These are phyloP conservation scores for Ceratobasidium sp. DNA, from an alignment of 1,284 basidiomycete genomes.

Conservation along the genomic window DNA sequence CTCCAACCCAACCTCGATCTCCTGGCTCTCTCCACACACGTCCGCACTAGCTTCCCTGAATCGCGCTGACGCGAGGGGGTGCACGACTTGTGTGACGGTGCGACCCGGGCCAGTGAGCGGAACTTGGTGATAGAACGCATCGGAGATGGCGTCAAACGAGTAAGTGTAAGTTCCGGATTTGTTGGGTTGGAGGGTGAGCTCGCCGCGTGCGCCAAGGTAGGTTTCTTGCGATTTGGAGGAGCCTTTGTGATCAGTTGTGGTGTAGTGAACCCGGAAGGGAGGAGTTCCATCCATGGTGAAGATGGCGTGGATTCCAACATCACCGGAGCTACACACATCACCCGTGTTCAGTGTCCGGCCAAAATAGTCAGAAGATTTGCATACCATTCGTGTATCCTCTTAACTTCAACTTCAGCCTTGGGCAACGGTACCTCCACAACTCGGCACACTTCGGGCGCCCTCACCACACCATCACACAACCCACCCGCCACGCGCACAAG, in stretches of 20 bases:
- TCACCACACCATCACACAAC: constrained; percentile 81
- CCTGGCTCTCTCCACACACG: constrained; percentile 77
- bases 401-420: constrained; percentile 86
- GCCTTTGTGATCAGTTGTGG: constrained; percentile 74
- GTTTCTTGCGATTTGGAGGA: constrained; percentile 67
- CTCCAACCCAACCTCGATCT: constrained; percentile 77
- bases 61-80: constrained; percentile 83
- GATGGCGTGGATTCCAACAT: constrained; percentile 89
- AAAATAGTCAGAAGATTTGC: constrained; percentile 46
- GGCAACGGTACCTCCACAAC: constrained; percentile 81
- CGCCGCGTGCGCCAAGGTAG: constrained; percentile 79
- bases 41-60: constrained; percentile 65
- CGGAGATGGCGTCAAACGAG: constrained; percentile 81
- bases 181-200: constrained; percentile 88
- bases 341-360: constrained; percentile 4
- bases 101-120: constrained; percentile 71
- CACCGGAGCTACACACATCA: constrained; percentile 76
- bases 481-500: constrained; percentile 78
- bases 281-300: constrained; percentile 89
- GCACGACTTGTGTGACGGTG: constrained; percentile 86
- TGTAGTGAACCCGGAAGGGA: constrained; percentile 88
- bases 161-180: constrained; percentile 91
- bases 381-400: constrained; percentile 91
- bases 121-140: constrained; percentile 81
- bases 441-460: constrained; percentile 80